Percentiles rank a stretch among this genome's conserved stretches.
Evolutionary conservation across 1,284 basidiomycete genomes (phyloP).

Genomic region (Gomphus sp.): DNA sequence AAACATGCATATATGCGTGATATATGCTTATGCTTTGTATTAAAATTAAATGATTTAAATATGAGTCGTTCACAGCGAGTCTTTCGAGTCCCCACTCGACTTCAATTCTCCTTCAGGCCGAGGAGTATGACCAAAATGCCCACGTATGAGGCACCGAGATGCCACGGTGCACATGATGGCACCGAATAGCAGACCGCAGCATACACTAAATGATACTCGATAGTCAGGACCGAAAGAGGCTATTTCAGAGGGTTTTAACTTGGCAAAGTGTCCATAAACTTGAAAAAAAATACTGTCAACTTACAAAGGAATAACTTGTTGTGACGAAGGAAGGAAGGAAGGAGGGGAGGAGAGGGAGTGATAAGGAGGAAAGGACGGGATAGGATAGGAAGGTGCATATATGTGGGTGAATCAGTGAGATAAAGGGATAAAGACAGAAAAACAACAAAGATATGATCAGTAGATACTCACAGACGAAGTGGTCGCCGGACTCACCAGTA

Average conservation of each 20-base stretch:
- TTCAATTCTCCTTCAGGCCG: neutral
- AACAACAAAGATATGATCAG: too few relatives aligned
- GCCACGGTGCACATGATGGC: neutral
- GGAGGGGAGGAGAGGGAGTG: too few relatives aligned
- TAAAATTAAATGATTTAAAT: too few relatives aligned
- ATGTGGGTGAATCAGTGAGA: too few relatives aligned
- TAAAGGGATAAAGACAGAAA: too few relatives aligned
- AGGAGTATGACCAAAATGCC: neutral
- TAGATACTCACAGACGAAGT: too few relatives aligned
- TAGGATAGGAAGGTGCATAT: too few relatives aligned
- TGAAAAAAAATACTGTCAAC: neutral
- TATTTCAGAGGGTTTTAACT: neutral
- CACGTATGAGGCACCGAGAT: neutral
- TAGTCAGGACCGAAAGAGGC: neutral
- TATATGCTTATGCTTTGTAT: too few relatives aligned
- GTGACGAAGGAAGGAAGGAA: too few relatives aligned
- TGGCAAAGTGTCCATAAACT: neutral
- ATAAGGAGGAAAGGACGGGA: too few relatives aligned
- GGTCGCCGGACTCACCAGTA: too few relatives aligned
- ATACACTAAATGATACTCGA: neutral
- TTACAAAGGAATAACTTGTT: neutral
- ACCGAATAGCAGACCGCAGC: neutral
- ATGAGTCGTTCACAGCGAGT: neutral
- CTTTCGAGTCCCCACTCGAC: neutral
- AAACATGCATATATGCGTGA: too few relatives aligned